Evolutionary conservation across 257 asterid species (phyloP), one percentile per base, ranked within the genome.

Genomic region (Nicotiana obtusifolia): DNA sequence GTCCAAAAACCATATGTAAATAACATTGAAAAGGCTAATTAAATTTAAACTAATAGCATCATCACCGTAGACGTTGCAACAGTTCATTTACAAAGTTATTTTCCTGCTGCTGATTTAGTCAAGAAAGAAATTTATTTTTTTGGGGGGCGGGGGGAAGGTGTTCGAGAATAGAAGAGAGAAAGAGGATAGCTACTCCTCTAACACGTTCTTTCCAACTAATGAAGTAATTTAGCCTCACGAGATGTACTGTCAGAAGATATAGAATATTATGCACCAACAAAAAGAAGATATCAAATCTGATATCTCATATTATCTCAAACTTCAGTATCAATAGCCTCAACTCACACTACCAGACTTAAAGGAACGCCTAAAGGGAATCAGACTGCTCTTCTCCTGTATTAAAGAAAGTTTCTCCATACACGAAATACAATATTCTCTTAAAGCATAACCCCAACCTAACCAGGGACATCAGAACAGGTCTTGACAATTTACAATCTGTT

Each of bases 1-100:
- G 85, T 80, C 82, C 73, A 69, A 75, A 76, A 49, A 11, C 64
- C 28, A 19, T 59, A 19, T 7, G 64, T n/a, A n/a, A 59, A n/a
- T 59, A 59, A 59, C 64, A 7, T n/a, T 59, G 64, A 5, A 56
- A 56, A 56, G 24, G 62, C 62, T 16, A 53, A 56, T 17, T 5
- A 10, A 56, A 56, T 17, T 56, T 56, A 56, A 56, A 52, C 56
- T 7, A 56, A 56, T 17, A 56, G 62, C 62, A 56, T 56, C 62
- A 56, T 56, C 62, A 56, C 4, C 8, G 10, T 56, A 56, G 10
- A 16, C 19, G 62, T 56, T 19, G 62, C 62, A 56, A 56, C 24
- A 16, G 62, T 56, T 17, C 10, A 56, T 56, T 56, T 56, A 56
- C 10, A 56, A 4, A 5, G 24, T 5, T 17, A 1, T 17, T 52